Evolutionary conservation across 1,139 yeast species (phyloP).

Genomic region (Yamadazyma diddensiae): DNA sequence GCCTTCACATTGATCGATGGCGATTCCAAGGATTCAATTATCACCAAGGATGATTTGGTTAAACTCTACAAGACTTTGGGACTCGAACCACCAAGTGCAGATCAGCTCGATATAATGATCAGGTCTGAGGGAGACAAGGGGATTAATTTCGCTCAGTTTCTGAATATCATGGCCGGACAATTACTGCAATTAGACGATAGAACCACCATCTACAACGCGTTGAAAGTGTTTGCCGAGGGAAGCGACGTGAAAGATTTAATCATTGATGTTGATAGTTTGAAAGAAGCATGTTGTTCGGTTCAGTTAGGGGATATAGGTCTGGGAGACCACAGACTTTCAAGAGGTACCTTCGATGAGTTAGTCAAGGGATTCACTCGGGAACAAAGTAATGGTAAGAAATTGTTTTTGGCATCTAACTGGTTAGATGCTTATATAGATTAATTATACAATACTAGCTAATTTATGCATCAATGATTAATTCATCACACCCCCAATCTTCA

Average conservation of each 20-base stretch:
- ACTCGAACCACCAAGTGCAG: slow-evolving; percentile 35
- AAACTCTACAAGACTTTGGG: slow-evolving; percentile 54
- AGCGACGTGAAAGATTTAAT: slow-evolving; percentile 24
- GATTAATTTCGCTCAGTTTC: slow-evolving; percentile 68
- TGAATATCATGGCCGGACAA: slow-evolving; percentile 64
- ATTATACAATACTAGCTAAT: neutral
- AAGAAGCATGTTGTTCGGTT: slow-evolving; percentile 47
- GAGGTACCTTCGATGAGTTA: slow-evolving; percentile 49
- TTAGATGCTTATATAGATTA: slow-evolving; percentile 51
- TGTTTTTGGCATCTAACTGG: slow-evolving; percentile 59
- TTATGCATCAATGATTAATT: slow-evolving; percentile 77
- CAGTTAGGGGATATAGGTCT: slow-evolving; percentile 43
- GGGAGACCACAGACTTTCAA: slow-evolving; percentile 51
- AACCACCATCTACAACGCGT: slow-evolving; percentile 59
- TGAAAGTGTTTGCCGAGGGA: slow-evolving; percentile 52
- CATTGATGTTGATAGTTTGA: slow-evolving; percentile 51
- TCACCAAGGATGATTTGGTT: slow-evolving; percentile 58
- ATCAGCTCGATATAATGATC: slow-evolving; percentile 51
- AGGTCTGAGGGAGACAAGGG: slow-evolving; percentile 25
- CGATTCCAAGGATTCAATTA: slow-evolving; percentile 68
- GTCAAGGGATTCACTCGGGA: slow-evolving; percentile 56
- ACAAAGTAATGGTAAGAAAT: slow-evolving; percentile 54
- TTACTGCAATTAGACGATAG: slow-evolving; percentile 58
- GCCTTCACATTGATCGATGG: slow-evolving; percentile 73
- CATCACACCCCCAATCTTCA: slow-evolving; percentile 99